phyloP scores from a whole-genome alignment of 768 basidiomycete genomes.

The Butyriboletus loyo region DNA sequence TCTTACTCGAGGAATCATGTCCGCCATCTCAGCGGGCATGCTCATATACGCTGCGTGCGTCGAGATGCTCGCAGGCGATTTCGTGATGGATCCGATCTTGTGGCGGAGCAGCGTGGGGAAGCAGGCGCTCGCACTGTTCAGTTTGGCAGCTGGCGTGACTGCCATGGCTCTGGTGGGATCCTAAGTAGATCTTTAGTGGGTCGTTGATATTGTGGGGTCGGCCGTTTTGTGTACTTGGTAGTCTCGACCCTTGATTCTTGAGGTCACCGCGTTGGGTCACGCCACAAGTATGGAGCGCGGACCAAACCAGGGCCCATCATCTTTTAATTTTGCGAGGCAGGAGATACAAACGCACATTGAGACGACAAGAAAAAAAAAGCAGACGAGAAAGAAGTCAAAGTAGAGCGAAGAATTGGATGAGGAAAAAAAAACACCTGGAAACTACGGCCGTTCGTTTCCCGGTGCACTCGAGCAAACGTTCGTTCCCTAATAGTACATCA shows the following conservation, averaged over 20 bases:
- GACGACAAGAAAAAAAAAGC: background rate
- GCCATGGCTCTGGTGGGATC: constrained; percentile 62
- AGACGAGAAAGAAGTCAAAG: background rate
- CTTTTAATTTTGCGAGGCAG: constrained; percentile 3
- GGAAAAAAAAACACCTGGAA: background rate
- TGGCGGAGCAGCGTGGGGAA: constrained; percentile 37
- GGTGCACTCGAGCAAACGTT: background rate
- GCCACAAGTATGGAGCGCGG: background rate
- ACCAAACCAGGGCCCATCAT: background rate
- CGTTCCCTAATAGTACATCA: constrained; percentile 1
- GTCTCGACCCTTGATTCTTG: background rate
- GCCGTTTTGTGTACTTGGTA: background rate
- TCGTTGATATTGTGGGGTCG: background rate
- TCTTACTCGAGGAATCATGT: constrained; percentile 70
- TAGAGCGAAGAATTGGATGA: background rate
- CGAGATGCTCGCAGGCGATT: constrained; percentile 86
- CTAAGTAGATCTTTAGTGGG: background rate
- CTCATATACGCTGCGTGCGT: constrained; percentile 80
- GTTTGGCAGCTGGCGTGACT: constrained; percentile 56
- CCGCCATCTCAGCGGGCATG: constrained; percentile 80
- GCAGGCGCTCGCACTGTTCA: constrained; percentile 56
- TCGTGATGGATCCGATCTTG: constrained; percentile 64
- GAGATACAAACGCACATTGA: background rate
- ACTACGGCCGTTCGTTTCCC: constrained; percentile 4
- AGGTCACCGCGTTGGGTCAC: background rate